Evolutionary conservation across 1,139 yeast genomes (phyloP), one percentile per base, ranked within the genome.

Genomic region (Saccharomyces pastorianus): DNA sequence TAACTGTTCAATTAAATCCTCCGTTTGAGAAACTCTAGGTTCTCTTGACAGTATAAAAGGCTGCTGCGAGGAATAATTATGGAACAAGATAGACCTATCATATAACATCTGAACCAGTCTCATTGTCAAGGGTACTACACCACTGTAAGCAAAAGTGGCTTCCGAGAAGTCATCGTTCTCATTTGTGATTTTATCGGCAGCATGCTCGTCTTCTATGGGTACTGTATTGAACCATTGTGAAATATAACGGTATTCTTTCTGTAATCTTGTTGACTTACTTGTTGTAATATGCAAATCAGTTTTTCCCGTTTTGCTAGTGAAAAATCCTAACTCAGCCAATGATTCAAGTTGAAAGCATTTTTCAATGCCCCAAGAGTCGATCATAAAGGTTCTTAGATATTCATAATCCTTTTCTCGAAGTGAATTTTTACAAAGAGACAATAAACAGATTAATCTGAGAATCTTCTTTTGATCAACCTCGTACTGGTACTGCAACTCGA

Each of bases 61-160:
- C 50, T 67, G 70, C 50, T 66, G 69, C 17, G 68, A 57, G 6
- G 61, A 58, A 55, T 61, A 64, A 27, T 60, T 53, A 49, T 64
- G 60, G 26, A 61, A 59, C 27, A 64, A 49, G 4, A 61, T 56
- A 3, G 68, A 58, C 38, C 71, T 53, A 55, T 67, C 71, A 52
- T 62, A 66, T 34, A 65, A 50, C 28, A 59, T 54, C 55, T 69
- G 71, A 5, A 68, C 48, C 14, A 67, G 46, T 48, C 73, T 59
- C 27, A 63, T 60, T 9, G 61, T 60, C 4, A 69, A 38, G 11
- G 73, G 73, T 2, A 68, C 65, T 0, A 67, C 63, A 11, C 73
- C 73, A 56, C 72, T 67, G 49, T 65, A 68, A 6, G 72, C 70
- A 58, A 66, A 69, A 2, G 68, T 61, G 11, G 64, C 61, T 20